Evolutionary conservation across 441 rosid species (phyloP).

Genomic region (Raphanus hybrid): DNA sequence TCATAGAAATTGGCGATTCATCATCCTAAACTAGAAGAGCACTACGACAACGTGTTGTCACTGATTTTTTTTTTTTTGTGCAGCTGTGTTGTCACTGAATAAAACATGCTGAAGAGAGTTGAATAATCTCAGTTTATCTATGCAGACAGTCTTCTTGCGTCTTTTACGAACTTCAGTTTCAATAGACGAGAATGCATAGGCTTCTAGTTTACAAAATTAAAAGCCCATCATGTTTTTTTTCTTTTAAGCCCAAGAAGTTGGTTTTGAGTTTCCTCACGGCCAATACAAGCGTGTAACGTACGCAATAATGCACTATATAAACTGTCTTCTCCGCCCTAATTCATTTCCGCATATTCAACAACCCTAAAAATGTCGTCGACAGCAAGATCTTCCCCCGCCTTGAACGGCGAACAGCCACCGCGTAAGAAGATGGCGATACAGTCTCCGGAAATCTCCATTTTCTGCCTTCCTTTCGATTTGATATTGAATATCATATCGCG

Average conservation of each 20-base stretch:
- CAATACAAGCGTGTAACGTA: neutral
- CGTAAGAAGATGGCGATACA: neutral
- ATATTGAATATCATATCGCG: neutral
- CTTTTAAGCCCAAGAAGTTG: neutral
- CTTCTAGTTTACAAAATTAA: neutral
- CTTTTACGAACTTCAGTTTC: too few relatives aligned
- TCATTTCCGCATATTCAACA: neutral
- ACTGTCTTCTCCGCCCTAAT: neutral
- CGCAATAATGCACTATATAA: neutral
- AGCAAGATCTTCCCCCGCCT: neutral
- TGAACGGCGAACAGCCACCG: neutral
- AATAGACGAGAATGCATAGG: neutral
- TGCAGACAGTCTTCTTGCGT: too few relatives aligned
- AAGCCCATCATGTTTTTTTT: neutral
- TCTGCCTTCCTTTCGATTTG: neutral
- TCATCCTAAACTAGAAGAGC: too few relatives aligned
- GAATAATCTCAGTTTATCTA: too few relatives aligned
- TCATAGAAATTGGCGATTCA: too few relatives aligned
- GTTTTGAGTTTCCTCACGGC: neutral
- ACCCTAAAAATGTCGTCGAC: neutral
- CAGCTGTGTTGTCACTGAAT: too few relatives aligned
- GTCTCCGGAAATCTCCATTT: neutral
- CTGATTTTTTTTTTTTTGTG: too few relatives aligned
- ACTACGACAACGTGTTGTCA: too few relatives aligned
- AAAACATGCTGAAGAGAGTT: too few relatives aligned